Conservation (phyloP, 108 stramenopile species). For the Nitzschia sp. region DNA sequence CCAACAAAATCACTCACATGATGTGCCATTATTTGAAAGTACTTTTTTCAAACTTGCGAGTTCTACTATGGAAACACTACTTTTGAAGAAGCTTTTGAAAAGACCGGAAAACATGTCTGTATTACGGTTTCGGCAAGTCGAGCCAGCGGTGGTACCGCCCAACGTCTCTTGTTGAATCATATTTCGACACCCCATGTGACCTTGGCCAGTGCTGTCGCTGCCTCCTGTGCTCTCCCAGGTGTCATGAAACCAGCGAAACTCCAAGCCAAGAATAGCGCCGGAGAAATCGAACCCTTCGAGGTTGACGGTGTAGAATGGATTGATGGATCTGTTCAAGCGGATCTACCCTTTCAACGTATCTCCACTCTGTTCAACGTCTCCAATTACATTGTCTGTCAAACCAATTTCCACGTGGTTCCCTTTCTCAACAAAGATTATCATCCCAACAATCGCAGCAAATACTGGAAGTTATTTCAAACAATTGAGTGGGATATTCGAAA, state of each 20-base stretch:
- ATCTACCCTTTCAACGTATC: constrained; percentile 90
- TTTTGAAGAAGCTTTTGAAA: constrained; percentile 90
- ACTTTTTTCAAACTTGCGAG: constrained; percentile 70
- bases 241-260: constrained; percentile 89
- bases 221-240: constrained; percentile 89
- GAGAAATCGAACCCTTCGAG: constrained; percentile 84
- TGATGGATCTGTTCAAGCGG: constrained; percentile 91
- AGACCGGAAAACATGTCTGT: constrained; percentile 89
- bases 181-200: constrained; percentile 92
- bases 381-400: constrained; percentile 88
- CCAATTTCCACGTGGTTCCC: constrained; percentile 91
- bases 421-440: constrained; percentile 87
- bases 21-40: constrained; percentile 6
- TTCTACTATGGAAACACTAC: constrained; percentile 85
- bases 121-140: constrained; percentile 89
- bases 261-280: constrained; percentile 75
- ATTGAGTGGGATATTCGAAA: constrained; percentile 86
- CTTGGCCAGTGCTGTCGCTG: constrained; percentile 83
- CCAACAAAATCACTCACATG: neutral
- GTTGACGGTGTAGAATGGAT: constrained; percentile 95
- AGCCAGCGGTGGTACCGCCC: constrained; percentile 66
- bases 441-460: constrained; percentile 59
- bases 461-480: constrained; percentile 80
- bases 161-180: constrained; percentile 89
- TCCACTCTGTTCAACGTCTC: constrained; percentile 88